These are phyloP conservation scores for Pseudogymnoascus sp. DNA, from an alignment of 2,329 filamentous ascomycete genomes.

Conservation along the genomic window DNA sequence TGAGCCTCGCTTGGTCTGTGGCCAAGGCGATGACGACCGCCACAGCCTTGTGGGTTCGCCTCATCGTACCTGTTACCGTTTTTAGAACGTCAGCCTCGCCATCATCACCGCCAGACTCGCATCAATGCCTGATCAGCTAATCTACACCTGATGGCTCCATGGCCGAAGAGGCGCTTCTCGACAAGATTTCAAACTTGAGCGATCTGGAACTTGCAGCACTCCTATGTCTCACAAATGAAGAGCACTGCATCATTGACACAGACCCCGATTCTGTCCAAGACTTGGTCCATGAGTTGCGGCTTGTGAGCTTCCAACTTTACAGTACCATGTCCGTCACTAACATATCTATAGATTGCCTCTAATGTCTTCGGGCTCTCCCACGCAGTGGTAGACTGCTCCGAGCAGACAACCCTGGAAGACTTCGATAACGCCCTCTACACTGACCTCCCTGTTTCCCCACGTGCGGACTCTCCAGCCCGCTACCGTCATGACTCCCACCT, in stretches of 20 bases:
- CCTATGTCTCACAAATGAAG: conserved; percentile 68
- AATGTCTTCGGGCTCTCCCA: conserved; percentile 65
- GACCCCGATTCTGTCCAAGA: conserved; percentile 52
- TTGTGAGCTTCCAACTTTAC: conserved; percentile 39
- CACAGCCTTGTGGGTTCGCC: background rate
- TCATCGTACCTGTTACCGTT: background rate
- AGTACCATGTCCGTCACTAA: conserved; percentile 9
- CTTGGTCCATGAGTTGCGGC: conserved; percentile 62
- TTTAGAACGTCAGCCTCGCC: conserved; percentile 5
- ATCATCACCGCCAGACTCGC: conserved; percentile 1
- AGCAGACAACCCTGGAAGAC: conserved; percentile 68
- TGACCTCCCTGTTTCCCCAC: conserved; percentile 22
- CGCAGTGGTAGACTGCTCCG: conserved; percentile 62
- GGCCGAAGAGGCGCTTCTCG: conserved; percentile 53
- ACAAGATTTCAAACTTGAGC: conserved; percentile 67
- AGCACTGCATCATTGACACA: conserved; percentile 84
- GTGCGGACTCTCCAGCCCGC: conserved; percentile 21
- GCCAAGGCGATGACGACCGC: background rate
- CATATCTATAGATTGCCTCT: conserved; percentile 46
- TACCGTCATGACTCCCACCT: conserved; percentile 27
- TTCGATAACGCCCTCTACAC: conserved; percentile 64
- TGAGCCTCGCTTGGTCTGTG: conserved; percentile 6
- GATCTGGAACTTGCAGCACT: conserved; percentile 83
- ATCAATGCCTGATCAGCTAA: background rate
- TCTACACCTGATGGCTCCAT: conserved; percentile 33